Percentiles rank a stretch among this genome's conserved stretches.
Conservation (phyloP, 257 asterid genomes). For the Eucommia ulmoides region DNA sequence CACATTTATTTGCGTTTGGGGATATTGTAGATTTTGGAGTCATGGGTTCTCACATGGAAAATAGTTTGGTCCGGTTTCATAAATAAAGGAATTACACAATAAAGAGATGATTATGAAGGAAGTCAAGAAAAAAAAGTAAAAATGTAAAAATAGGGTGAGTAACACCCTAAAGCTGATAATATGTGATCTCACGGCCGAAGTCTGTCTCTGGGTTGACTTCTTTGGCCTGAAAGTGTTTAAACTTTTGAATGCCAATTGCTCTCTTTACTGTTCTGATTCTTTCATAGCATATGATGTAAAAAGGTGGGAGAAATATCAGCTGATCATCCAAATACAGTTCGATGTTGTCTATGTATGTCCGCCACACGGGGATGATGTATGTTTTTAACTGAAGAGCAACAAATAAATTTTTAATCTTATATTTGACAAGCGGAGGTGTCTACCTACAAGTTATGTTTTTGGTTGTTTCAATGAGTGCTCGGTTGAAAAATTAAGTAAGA, state of each 20-base stretch:
- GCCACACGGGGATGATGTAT: too few relatives aligned
- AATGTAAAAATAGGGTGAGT: too few relatives aligned
- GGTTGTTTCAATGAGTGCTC: too few relatives aligned
- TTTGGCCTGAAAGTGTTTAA: neutral
- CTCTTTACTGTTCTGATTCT: too few relatives aligned
- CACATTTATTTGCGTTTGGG: neutral
- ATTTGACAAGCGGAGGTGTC: too few relatives aligned
- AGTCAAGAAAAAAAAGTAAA: neutral
- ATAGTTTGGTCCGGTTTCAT: neutral
- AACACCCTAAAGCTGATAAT: neutral
- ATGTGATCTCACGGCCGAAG: neutral
- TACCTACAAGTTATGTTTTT: too few relatives aligned
- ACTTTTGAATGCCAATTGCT: neutral
- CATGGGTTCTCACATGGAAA: neutral
- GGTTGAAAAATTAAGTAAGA: too few relatives aligned
- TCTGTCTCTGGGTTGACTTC: neutral
- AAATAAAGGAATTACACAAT: neutral
- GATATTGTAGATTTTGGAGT: neutral
- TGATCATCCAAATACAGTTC: neutral
- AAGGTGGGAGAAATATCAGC: neutral
- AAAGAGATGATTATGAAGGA: neutral
- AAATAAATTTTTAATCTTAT: too few relatives aligned
- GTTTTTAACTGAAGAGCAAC: too few relatives aligned
- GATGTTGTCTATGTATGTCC: too few relatives aligned
- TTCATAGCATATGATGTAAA: neutral